Evolutionary conservation across 2,329 filamentous ascomycete species (phyloP).

Genomic region (Sporothrix globosa): DNA sequence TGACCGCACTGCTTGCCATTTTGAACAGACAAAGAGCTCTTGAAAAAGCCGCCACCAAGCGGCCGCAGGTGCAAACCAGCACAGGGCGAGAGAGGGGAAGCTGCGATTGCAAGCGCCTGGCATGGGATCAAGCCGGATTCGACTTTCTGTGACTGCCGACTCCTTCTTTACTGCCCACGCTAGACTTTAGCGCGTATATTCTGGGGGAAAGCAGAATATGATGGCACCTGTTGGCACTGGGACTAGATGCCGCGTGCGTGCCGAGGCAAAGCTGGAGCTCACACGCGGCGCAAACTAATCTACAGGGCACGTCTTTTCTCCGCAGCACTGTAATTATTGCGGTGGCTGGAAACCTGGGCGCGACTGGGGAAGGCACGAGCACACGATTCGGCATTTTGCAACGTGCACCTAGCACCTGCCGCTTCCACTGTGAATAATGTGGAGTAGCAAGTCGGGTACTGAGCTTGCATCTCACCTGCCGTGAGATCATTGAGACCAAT

Average conservation of each 20-base stretch:
- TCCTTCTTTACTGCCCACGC: not conserved
- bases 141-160: not conserved
- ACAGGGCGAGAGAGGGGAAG: not conserved
- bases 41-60: slow-evolving; percentile 11
- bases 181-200: slow-evolving; percentile 1
- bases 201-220: not conserved
- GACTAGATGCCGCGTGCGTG: slow-evolving; percentile 37
- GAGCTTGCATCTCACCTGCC: slow-evolving; percentile 6
- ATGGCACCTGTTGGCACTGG: slow-evolving; percentile 15
- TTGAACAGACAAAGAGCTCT: slow-evolving; percentile 2
- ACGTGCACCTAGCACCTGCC: not conserved
- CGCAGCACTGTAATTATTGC: not conserved
- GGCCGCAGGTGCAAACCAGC: not conserved
- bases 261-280: slow-evolving; percentile 39
- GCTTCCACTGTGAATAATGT: not conserved
- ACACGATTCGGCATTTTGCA: slow-evolving; percentile 12
- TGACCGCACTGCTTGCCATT: not conserved
- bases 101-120: not conserved
- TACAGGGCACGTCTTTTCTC: not conserved
- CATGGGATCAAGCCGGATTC: not conserved
- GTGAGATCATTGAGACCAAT: slow-evolving; percentile 6
- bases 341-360: slow-evolving; percentile 18
- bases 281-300: slow-evolving; percentile 23
- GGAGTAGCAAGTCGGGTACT: slow-evolving; percentile 3
- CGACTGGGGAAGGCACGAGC: slow-evolving; percentile 6